Base-by-base conservation (phyloP, 495 filamentous ascomycete genomes). In the Xylaria palmicola region DNA sequence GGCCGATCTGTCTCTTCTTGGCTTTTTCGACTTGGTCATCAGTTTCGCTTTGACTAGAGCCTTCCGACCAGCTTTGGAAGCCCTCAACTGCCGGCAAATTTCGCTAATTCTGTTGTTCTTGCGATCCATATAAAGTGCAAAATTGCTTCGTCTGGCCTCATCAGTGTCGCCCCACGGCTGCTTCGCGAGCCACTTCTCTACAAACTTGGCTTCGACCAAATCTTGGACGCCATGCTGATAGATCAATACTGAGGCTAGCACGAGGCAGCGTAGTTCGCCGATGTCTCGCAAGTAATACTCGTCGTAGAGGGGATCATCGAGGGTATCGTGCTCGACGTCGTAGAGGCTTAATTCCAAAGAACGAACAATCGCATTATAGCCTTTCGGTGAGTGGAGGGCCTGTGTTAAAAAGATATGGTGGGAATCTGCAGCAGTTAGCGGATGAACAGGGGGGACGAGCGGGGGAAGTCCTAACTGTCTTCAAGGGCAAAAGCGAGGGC, bases 181-280 rank as follows among this genome's bases (percentile, higher is more conserved):
- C 63, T 77, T 81, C 24, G 73, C 78, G 6, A 86, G 72, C 83
- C 83, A 86, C 50, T 76, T 81, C 51, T 82, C 77, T 17, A 86
- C 74, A 58, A 86, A 83, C 24, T 73, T 70, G 40, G 79, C 75
- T 52, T 78, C 74, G 48, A 85, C 60, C 8, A 84, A 57, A 45
- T 72, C 75, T 26, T 74, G 71, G 26, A 71, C 61, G 19, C 72
- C 77, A 47, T 70, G 76, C 47, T 74, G 74, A 34, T 73, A 73
- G n/a, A 79, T 63, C 1, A 84, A 68, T 44, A 78, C 73, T 30
- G 65, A 64, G 40, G 81, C 62, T 13, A 83, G 71, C 55, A 81
- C 70, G 19, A 86, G 72, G 60, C 78, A 80, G 17, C 77, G 71
- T 63, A 79, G 77, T 67, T 84, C 82, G 27, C 74, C 69, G 57